These are phyloP conservation scores for Vaccinium macrocarpon DNA, from an alignment of 148 eudicot species.

Conservation along the genomic window DNA sequence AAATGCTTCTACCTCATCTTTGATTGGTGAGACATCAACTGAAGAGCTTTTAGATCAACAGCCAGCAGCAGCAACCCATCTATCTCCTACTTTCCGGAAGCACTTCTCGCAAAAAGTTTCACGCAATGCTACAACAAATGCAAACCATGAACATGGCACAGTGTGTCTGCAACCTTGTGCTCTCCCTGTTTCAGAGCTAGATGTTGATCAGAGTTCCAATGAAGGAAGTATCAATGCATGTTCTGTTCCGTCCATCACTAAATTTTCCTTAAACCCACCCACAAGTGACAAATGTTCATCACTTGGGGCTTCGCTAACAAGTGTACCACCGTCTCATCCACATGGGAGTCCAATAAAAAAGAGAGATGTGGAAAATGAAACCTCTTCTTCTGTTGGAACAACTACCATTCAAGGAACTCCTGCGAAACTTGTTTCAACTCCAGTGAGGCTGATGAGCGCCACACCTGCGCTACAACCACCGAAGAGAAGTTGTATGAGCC, in stretches of 20 bases:
- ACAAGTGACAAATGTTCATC: neutral
- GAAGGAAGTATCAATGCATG: constrained; percentile 7
- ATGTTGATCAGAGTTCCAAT: constrained; percentile 2
- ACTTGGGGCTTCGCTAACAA: constrained; percentile 12
- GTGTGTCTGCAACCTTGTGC: neutral
- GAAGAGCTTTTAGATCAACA: neutral
- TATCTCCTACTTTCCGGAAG: constrained; percentile 49
- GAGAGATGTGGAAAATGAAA: constrained; percentile 17
- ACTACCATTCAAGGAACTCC: constrained; percentile 40
- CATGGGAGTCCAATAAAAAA: constrained; percentile 44
- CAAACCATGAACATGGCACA: neutral
- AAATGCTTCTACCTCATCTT: constrained; percentile 14
- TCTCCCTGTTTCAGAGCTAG: constrained; percentile 10
- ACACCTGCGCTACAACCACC: constrained; percentile 55
- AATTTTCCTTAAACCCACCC: constrained; percentile 10
- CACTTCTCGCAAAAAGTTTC: constrained; percentile 40
- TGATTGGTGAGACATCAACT: constrained; percentile 1
- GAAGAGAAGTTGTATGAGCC: constrained; percentile 57
- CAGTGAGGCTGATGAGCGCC: constrained; percentile 51
- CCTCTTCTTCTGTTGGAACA: constrained; percentile 13
- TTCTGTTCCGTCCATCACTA: constrained; percentile 5
- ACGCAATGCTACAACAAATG: constrained; percentile 9
- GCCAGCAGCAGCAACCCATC: constrained; percentile 43
- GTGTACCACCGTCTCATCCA: constrained; percentile 15
- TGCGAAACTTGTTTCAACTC: constrained; percentile 39